Conservation (phyloP, 1,284 basidiomycete genomes). For the Trichosporon ovoides region DNA sequence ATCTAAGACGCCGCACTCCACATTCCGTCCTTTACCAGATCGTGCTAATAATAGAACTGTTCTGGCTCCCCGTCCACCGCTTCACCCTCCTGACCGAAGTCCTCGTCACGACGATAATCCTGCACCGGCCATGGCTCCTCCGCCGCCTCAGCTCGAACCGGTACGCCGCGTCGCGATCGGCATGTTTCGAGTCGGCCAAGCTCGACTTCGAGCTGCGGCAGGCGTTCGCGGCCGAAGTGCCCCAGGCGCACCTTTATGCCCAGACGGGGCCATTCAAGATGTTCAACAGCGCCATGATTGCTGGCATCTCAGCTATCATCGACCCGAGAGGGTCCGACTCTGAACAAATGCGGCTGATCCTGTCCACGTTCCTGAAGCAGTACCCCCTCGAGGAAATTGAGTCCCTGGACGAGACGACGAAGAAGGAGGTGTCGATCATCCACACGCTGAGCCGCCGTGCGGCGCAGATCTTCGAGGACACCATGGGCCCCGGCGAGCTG, state of each 20-base stretch:
- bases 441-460: slow-evolving; percentile 46
- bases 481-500: slow-evolving; percentile 40
- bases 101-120: slow-evolving; percentile 46
- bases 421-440: slow-evolving; percentile 48
- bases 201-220: slow-evolving; percentile 47
- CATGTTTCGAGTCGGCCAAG: slow-evolving; percentile 47
- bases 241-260: slow-evolving; percentile 30
- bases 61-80: slow-evolving; percentile 44
- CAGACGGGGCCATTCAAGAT: slow-evolving; percentile 44
- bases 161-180: slow-evolving; percentile 40
- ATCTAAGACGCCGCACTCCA: neutral
- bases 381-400: slow-evolving; percentile 42
- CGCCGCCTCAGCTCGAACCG: slow-evolving; percentile 41
- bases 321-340: slow-evolving; percentile 43
- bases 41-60: slow-evolving; percentile 21
- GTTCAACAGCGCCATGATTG: slow-evolving; percentile 50
- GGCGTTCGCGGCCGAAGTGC: slow-evolving; percentile 39
- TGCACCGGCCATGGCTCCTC: slow-evolving; percentile 47
- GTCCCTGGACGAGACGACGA: slow-evolving; percentile 44
- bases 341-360: slow-evolving; percentile 45
- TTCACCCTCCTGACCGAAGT: slow-evolving; percentile 47
- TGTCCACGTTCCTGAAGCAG: slow-evolving; percentile 46
- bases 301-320: slow-evolving; percentile 48
- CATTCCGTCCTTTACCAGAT: neutral
- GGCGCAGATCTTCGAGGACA: slow-evolving; percentile 44